Evolutionary conservation across 805 yeast species (phyloP).

Genomic region (Yarrowia porcina): DNA sequence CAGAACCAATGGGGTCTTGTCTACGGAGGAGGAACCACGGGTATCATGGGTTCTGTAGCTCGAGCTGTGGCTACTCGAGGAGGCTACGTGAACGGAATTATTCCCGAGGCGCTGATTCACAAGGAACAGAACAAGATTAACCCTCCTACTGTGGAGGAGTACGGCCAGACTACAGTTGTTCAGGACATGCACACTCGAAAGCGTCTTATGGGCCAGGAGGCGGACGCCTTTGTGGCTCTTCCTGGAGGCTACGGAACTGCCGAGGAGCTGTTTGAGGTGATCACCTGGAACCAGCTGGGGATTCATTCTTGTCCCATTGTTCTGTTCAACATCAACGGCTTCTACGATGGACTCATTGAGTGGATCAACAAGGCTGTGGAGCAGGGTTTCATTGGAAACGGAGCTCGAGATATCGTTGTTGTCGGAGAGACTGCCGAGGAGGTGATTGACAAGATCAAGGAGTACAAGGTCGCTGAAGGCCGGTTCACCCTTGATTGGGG

Average conservation of each 20-base stretch:
- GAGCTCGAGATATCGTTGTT: constrained; percentile 63
- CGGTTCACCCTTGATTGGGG: constrained; percentile 73
- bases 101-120: constrained; percentile 76
- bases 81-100: constrained; percentile 69
- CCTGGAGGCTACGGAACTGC: constrained; percentile 92
- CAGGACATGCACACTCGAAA: constrained; percentile 88
- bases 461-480: constrained; percentile 66
- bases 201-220: constrained; percentile 78
- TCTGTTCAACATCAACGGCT: constrained; percentile 73
- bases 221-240: constrained; percentile 82
- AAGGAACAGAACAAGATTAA: constrained; percentile 57
- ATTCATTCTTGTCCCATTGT: constrained; percentile 81
- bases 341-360: constrained; percentile 63
- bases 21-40: constrained; percentile 82
- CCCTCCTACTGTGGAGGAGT: constrained; percentile 51
- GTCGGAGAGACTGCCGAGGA: constrained; percentile 69
- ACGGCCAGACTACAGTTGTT: constrained; percentile 78
- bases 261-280: constrained; percentile 86
- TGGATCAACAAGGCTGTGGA: constrained; percentile 60
- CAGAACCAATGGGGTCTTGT: constrained; percentile 66
- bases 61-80: constrained; percentile 30
- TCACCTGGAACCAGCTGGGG: constrained; percentile 87
- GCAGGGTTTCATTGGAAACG: constrained; percentile 64
- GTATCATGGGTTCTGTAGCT: constrained; percentile 34
- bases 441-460: constrained; percentile 58